phyloP scores from a whole-genome alignment of 192 early-diverging fungal genomes.

The Coemansia sp. region DNA sequence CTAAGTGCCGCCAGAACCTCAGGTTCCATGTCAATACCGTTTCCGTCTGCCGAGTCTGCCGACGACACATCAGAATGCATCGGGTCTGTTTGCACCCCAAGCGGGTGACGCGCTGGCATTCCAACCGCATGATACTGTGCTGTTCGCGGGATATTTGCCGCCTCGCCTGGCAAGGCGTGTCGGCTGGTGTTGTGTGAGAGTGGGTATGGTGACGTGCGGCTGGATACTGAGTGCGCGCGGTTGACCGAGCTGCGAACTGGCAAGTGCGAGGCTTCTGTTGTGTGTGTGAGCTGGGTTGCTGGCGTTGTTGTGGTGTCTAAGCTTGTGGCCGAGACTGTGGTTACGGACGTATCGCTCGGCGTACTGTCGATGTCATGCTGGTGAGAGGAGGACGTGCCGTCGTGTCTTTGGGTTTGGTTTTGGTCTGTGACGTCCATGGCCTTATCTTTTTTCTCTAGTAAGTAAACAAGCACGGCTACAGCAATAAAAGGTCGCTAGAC shows the following conservation, averaged over 20 bases:
- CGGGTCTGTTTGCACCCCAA: constrained; percentile 39
- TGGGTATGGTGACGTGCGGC: constrained; percentile 27
- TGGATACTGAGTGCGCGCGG: constrained; percentile 14
- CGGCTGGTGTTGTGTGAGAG: constrained; percentile 8
- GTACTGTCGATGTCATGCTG: too few species aligned
- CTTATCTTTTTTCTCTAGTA: too few species aligned
- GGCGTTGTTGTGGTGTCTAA: too few species aligned
- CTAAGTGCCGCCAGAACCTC: too few species aligned
- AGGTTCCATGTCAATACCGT: background rate
- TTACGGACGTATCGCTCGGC: too few species aligned
- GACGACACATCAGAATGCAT: constrained; percentile 33
- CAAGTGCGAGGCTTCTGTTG: constrained; percentile 26
- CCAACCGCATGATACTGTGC: constrained; percentile 49
- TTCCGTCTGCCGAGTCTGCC: constrained; percentile 26
- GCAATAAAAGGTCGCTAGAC: too few species aligned
- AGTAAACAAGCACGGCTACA: too few species aligned
- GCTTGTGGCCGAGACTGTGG: too few species aligned
- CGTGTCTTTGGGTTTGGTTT: too few species aligned
- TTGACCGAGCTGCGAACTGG: constrained; percentile 13
- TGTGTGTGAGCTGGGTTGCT: too few species aligned
- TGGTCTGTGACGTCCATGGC: too few species aligned
- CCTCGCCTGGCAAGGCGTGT: constrained; percentile 16
- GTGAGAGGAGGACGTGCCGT: too few species aligned
- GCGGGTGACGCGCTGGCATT: constrained; percentile 46
- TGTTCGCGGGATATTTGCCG: constrained; percentile 41